Conservation (phyloP, 305 asterid species). For the Andrographis paniculata region DNA sequence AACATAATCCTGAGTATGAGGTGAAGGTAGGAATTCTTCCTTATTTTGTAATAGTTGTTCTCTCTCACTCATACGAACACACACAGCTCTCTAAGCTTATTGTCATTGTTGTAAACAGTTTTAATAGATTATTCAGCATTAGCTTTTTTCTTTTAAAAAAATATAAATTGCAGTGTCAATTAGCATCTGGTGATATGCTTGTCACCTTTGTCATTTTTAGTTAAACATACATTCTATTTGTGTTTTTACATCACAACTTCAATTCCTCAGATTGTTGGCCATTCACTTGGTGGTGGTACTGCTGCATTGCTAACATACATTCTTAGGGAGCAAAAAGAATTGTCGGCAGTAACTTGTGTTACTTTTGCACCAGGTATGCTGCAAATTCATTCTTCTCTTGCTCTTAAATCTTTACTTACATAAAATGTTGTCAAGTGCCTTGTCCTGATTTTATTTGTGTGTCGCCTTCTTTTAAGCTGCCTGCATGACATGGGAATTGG, state of each 20-base stretch:
- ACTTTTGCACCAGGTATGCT: constrained; percentile 83
- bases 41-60: background rate
- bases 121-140: too few relatives aligned
- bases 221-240: background rate
- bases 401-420: background rate
- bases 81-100: too few relatives aligned
- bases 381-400: constrained; percentile 7
- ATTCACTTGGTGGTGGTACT: constrained; percentile 95
- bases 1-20: constrained; percentile 61
- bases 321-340: constrained; percentile 75
- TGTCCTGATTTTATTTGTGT: constrained; percentile 6
- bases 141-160: too few relatives aligned
- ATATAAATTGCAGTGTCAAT: background rate
- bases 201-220: background rate
- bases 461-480: constrained; percentile 44
- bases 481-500: constrained; percentile 92
- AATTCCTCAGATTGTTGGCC: constrained; percentile 68
- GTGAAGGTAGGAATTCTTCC: constrained; percentile 45
- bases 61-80: constrained; percentile 5
- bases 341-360: constrained; percentile 59
- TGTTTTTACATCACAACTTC: constrained; percentile 3
- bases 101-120: too few relatives aligned
- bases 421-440: background rate
- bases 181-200: background rate
- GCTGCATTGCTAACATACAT: constrained; percentile 86